Base-by-base conservation (phyloP, 305 asterid species). In the Lippia alba region DNA sequence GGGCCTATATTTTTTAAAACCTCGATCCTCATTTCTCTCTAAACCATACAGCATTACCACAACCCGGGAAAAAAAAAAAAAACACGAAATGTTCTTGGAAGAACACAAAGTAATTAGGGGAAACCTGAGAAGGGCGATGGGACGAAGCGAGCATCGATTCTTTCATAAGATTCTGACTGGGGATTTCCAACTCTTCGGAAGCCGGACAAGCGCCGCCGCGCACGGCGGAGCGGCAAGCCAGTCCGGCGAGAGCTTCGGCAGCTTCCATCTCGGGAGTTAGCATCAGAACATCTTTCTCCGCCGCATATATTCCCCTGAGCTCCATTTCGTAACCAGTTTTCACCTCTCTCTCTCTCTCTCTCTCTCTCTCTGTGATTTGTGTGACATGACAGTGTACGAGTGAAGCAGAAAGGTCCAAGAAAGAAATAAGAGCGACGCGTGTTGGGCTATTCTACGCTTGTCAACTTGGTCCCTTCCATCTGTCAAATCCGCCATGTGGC, bases 211-310 rank as follows among this genome's bases (percentile, higher is more conserved):
- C 34, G 10, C 14, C 24, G 48, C 34, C 58, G 64, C 30, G 41
- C 56, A 45, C 62, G 40, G 66, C 17, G 16, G 76, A 16, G 66
- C 64, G 12, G 53, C 76, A 64, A 18, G 75, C 78, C 56, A 84
- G 66, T 16, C 74, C 77, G 39, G 86, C 79, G 45, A 84, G 83
- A 18, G 83, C 80, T 59, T 77, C 77, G 20, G 84, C 85, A 12
- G 89, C 86, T 67, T 77, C 79, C 24, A 79, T 15, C 67, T 81
- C 88, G 62, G 54, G 66, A 7, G 58, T 74, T 60, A 69, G 71
- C 74, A 67, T 41, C 41, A 33, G 61, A 44, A 56, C 55, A 34
- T 67, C 61, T 8, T 12, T 46, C 44, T 61, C 54, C 68, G 33
- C 46, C 62, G 16, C 64, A 32, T 41, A 33, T 6, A 5, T 8